Base-by-base conservation (phyloP, 257 asterid genomes). In the Solanum pinnatisectum region DNA sequence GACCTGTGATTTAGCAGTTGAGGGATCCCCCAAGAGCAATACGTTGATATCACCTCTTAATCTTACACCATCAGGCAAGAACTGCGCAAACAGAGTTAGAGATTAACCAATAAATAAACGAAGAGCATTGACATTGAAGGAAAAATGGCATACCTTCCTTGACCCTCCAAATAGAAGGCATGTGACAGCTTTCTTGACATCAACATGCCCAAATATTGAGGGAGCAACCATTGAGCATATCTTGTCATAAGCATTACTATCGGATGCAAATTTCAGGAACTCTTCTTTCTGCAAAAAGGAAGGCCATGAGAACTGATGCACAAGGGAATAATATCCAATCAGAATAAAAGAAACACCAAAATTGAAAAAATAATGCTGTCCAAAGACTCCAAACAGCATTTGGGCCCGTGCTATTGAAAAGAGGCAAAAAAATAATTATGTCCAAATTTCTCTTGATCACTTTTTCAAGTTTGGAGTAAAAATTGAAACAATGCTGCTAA, bases 1-100 rank as follows among this genome's bases (percentile, higher is more conserved):
- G 90, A 97, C 99, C 98, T 97, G 99, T 82, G 99, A 97, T 91
- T 97, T 97, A 87, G 99, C 99, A 68, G 99, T 96, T 85, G 99
- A 97, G 87, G 99, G 99, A 91, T 97, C 99, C 27, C 99, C 99
- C 93, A 97, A 92, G 89, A 97, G 98, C 93, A 97, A 90, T 76
- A 97, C 95, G 90, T 97, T 97, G 90, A 96, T 97, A 89, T 97
- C 99, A 65, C 99, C 99, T 95, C 99, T 95, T 89, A 97, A 91
- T 93, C 92, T 96, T 84, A 97, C 99, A 90, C 99, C 99, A 89
- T 97, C 99, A 15, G 99, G 99, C 91, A 97, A 91, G 82, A 90
- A 73, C 99, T 96, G 93, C 88, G 90, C 70, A 73, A 81, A 84
- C 89, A 86, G 85, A 84, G 44, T 88, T 76, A 83, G 83, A n/a